Conservation (phyloP, 371 early-diverging fungal genomes). For the Circinella umbellata region DNA sequence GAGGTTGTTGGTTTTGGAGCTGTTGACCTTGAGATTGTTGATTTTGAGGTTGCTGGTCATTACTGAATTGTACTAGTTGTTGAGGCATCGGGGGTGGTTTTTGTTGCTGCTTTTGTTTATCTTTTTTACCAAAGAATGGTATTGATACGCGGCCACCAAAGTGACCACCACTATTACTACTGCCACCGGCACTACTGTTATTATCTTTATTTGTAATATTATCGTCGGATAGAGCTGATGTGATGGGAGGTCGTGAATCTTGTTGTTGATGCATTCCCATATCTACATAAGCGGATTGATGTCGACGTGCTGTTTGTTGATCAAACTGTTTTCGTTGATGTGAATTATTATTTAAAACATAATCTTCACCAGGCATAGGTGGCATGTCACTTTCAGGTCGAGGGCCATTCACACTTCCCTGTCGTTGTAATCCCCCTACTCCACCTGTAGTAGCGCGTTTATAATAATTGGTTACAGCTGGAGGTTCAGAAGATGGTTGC, state of each 20-base stretch:
- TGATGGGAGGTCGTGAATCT: neutral
- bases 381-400: constrained; percentile 14
- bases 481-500: constrained; percentile 7
- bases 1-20: too few species aligned
- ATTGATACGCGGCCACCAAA: constrained; percentile 17
- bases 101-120: constrained; percentile 10
- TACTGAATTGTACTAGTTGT: constrained; percentile 7
- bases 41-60: neutral
- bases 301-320: neutral
- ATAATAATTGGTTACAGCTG: neutral
- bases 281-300: neutral
- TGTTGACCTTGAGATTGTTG: too few species aligned
- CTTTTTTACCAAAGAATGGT: constrained; percentile 27
- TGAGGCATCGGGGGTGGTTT: constrained; percentile 4
- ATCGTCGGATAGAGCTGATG: neutral
- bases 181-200: too few species aligned
- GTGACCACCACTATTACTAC: neutral
- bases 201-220: neutral
- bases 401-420: constrained; percentile 20
- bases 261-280: constrained; percentile 11
- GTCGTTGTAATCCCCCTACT: constrained; percentile 5
- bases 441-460: constrained; percentile 5
- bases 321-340: neutral
- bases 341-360: constrained; percentile 7
- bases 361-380: constrained; percentile 14